These are phyloP conservation scores for Colletotrichum shisoi DNA, from an alignment of 2,329 filamentous ascomycete species.

Conservation along the genomic window DNA sequence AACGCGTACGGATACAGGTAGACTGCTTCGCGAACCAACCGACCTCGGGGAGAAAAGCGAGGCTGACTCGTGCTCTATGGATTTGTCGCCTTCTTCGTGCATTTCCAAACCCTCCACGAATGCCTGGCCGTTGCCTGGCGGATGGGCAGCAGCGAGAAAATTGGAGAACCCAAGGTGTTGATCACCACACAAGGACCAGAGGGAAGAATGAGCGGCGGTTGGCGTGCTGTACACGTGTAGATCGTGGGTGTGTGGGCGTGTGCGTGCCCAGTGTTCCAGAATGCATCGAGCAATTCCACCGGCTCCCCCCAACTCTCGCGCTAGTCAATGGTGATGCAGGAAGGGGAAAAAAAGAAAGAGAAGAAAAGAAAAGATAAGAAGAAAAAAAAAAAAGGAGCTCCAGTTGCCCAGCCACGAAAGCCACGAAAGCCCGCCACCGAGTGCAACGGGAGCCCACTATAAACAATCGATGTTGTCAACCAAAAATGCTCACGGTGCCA, in stretches of 20 bases:
- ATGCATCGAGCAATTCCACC: too few species aligned
- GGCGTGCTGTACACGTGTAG: conserved; percentile 3
- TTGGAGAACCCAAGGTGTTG: not conserved
- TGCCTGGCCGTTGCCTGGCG: too few species aligned
- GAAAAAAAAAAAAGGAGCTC: not conserved
- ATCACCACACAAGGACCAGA: not conserved
- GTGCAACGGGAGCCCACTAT: not conserved
- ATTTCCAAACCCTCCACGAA: too few species aligned
- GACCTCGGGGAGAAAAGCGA: not conserved
- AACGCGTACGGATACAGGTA: too few species aligned
- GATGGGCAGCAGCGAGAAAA: not conserved
- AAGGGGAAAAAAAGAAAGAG: too few species aligned
- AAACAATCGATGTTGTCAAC: not conserved
- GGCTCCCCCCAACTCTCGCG: too few species aligned
- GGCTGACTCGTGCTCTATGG: not conserved
- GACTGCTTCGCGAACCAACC: too few species aligned
- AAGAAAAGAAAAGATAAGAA: too few species aligned
- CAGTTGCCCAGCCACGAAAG: conserved; percentile 8
- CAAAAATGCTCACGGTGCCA: not conserved
- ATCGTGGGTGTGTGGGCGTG: not conserved
- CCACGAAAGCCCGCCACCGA: not conserved
- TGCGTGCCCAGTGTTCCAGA: too few species aligned
- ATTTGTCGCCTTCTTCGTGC: not conserved
- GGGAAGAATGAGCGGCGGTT: not conserved
- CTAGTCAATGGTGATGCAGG: too few species aligned